Base-by-base conservation (phyloP, 139 green algal species). In the Asterochloris sp. region DNA sequence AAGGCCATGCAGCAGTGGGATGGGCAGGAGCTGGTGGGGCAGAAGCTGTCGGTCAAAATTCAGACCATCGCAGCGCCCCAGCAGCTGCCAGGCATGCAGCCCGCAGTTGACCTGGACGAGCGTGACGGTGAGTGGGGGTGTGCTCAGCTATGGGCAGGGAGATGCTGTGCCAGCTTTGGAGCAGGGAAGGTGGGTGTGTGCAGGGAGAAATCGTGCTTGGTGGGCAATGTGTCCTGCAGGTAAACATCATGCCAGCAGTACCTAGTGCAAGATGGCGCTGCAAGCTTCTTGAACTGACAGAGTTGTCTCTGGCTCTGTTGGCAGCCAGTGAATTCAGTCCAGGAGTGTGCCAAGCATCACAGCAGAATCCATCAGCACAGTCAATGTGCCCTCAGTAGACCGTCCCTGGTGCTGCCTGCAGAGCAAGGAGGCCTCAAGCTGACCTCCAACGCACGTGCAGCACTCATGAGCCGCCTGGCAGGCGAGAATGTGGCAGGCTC, bases 401-500 rank as follows among this genome's bases (percentile, higher is more conserved):
- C 2, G 4, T 6, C 38, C 38, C 38, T 54, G 38, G 38, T 54
- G 38, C 38, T 54, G 38, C 38, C 81, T 74, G 85, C 83, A 13
- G 84, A 89, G 27, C 83, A 86, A 73, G 93, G 91, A 61, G 93
- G 93, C 10, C 78, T 98, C 78, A 91, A 89, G 84, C 80, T 98
- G 62, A 94, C 92, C 19, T 87, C 91, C 4, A 87, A 93, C 82
- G 81, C 82, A 19, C 89, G 95, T 13, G 87, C 89, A 29, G 91
- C 91, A 24, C 90, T 98, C 60, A 98, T 98, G 96, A 92, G 85
- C 28, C 86, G 91, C 13, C 90, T 98, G 38, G 93, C 95, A 13
- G 92, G 88, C 47, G 93, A 93, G 13, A 86, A 90, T 29, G 67
- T 16, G 27, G 23, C 71, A 11, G 78, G 78, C 47, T 69, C 38